A percentile compares a stretch with the other conserved stretches of the same genome.
phyloP scores from a whole-genome alignment of 1,284 basidiomycete species.

The Leccinum subrobustum region DNA sequence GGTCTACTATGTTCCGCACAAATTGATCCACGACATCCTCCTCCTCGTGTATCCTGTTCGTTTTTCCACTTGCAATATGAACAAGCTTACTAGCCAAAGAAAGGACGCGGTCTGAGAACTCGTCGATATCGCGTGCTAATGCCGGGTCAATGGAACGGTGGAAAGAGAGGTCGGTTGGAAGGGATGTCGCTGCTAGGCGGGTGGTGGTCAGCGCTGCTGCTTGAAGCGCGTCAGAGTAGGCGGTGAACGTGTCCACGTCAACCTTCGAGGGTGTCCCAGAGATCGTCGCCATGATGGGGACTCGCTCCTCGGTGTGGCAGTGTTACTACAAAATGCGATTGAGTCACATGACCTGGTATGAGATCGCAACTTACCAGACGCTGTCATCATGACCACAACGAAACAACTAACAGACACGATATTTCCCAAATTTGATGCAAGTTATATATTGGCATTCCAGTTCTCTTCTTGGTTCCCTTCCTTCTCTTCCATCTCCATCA shows the following conservation, averaged over 20 bases:
- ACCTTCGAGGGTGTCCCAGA: slow-evolving; percentile 11
- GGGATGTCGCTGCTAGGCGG: slow-evolving; percentile 48
- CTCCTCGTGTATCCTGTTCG: slow-evolving; percentile 55
- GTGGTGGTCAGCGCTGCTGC: slow-evolving; percentile 58
- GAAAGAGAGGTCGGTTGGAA: slow-evolving; percentile 76
- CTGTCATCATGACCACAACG: not conserved
- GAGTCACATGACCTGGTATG: slow-evolving; percentile 12
- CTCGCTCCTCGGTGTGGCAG: not conserved
- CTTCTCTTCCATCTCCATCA: slow-evolving; percentile 72
- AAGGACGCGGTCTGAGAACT: slow-evolving; percentile 59
- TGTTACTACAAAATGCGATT: not conserved
- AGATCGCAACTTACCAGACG: not conserved
- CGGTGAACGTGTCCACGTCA: slow-evolving; percentile 34
- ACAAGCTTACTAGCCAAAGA: slow-evolving; percentile 65
- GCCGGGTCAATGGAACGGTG: slow-evolving; percentile 80
- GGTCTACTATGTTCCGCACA: slow-evolving; percentile 73
- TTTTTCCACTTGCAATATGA: slow-evolving; percentile 42
- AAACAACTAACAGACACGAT: not conserved
- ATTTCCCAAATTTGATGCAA: slow-evolving; percentile 24
- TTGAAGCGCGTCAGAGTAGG: slow-evolving; percentile 54
- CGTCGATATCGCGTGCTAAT: slow-evolving; percentile 67
- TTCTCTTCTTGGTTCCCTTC: slow-evolving; percentile 87
- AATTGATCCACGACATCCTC: slow-evolving; percentile 86
- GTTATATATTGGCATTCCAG: slow-evolving; percentile 70
- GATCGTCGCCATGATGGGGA: slow-evolving; percentile 8